Evolutionary conservation across 2,329 filamentous ascomycete species (phyloP).

Genomic region (Sporothrix curviconia): DNA sequence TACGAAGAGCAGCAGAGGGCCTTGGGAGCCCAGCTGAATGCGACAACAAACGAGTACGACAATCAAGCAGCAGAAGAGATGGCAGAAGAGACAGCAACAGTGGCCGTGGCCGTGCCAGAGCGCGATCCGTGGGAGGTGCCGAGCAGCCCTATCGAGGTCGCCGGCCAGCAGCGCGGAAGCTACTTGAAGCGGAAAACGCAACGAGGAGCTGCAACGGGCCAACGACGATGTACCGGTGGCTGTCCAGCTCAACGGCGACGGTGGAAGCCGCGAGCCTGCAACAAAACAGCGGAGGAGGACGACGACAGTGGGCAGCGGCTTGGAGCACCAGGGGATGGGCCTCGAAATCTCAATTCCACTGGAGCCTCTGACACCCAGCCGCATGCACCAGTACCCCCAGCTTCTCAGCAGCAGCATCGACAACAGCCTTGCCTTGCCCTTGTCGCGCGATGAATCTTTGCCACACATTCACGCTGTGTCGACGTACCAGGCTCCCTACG

Average conservation of each 20-base stretch:
- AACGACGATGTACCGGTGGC: not conserved
- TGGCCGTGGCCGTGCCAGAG: constrained; percentile 1
- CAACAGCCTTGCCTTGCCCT: constrained; percentile 1
- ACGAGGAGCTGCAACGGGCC: not conserved
- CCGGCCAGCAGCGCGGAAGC: not conserved
- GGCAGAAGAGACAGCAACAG: not conserved
- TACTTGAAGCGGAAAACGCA: constrained; percentile 21
- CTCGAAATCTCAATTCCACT: constrained; percentile 27
- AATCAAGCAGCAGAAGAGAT: no score
- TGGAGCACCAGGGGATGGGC: constrained; percentile 11
- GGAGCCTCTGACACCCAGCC: constrained; percentile 30
- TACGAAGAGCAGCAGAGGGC: constrained; percentile 41
- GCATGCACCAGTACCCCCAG: constrained; percentile 32
- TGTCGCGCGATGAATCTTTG: constrained; percentile 10
- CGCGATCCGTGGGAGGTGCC: constrained; percentile 40
- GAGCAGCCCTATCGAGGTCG: constrained; percentile 30
- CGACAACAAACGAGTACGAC: not conserved
- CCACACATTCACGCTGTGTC: no score
- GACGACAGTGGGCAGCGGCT: not conserved
- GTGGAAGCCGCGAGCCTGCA: not conserved
- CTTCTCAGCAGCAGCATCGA: constrained; percentile 17
- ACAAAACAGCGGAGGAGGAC: constrained; percentile 15
- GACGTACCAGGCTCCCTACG: not conserved
- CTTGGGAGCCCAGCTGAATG: not conserved
- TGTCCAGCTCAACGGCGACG: not conserved